A percentile compares a stretch with the other conserved stretches of the same genome.
These are phyloP conservation scores for Phialemonium atrogriseum DNA, from an alignment of 2,329 filamentous ascomycete genomes.

Conservation along the genomic window DNA sequence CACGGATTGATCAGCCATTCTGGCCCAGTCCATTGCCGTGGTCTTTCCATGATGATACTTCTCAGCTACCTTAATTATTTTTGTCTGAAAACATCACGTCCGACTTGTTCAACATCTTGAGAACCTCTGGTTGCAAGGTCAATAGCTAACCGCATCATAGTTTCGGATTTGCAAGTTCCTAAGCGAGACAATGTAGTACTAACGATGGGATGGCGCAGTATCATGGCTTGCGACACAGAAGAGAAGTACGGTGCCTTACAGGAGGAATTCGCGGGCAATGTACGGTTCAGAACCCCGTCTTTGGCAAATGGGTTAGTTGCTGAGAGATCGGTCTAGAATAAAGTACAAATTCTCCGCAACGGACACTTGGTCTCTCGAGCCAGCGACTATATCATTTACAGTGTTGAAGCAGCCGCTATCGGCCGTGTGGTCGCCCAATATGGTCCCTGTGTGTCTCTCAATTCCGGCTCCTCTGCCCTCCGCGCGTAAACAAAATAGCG, in stretches of 20 bases:
- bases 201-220: slow-evolving; percentile 46
- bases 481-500: slow-evolving; percentile 9
- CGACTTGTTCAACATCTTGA: slow-evolving; percentile 12
- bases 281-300: slow-evolving; percentile 42
- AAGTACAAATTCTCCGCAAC: slow-evolving; percentile 84
- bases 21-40: slow-evolving; percentile 54
- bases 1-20: slow-evolving; percentile 59
- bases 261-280: slow-evolving; percentile 77
- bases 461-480: no score
- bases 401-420: slow-evolving; percentile 89
- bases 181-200: no score
- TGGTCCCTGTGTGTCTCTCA: slow-evolving; percentile 70
- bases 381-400: slow-evolving; percentile 99
- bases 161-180: no score
- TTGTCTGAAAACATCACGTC: slow-evolving; percentile 64
- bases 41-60: slow-evolving; percentile 95
- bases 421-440: slow-evolving; percentile 79
- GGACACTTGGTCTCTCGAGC: slow-evolving; percentile 91
- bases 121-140: slow-evolving; percentile 6
- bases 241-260: slow-evolving; percentile 76
- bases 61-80: slow-evolving; percentile 92
- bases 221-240: slow-evolving; percentile 89
- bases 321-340: slow-evolving; percentile 54
- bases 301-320: slow-evolving; percentile 23
- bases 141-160: slow-evolving; percentile 8